Evolutionary conservation across 2,329 filamentous ascomycete genomes (phyloP).

Genomic region (Epichloe elymi): DNA sequence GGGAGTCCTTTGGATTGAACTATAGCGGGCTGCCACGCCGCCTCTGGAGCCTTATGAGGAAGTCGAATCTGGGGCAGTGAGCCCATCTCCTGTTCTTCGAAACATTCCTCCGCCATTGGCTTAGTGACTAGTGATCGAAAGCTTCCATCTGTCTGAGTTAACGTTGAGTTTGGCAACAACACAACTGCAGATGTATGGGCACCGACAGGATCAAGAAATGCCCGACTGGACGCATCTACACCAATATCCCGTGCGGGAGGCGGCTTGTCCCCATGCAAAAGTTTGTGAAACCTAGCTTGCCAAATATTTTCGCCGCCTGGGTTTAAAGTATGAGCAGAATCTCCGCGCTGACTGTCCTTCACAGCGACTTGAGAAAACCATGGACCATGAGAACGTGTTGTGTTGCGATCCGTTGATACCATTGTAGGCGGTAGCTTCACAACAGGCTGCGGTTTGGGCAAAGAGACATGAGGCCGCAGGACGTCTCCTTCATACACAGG

Average conservation of each 20-base stretch:
- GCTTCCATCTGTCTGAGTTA: slow-evolving; percentile 19
- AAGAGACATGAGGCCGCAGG: slow-evolving; percentile 51
- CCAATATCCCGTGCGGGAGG: slow-evolving; percentile 44
- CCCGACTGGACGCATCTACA: slow-evolving; percentile 56
- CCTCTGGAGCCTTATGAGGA: slow-evolving; percentile 48
- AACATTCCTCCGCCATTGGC: slow-evolving; percentile 65
- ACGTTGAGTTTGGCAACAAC: slow-evolving; percentile 39
- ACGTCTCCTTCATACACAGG: slow-evolving; percentile 59
- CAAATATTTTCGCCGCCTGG: slow-evolving; percentile 37
- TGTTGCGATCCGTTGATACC: slow-evolving; percentile 12
- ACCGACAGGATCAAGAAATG: slow-evolving; percentile 44
- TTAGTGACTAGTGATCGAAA: slow-evolving; percentile 42
- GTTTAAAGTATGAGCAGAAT: slow-evolving; percentile 9
- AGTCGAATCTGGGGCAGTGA: slow-evolving; percentile 59
- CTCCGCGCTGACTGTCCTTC: slow-evolving; percentile 17
- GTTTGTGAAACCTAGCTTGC: slow-evolving; percentile 74
- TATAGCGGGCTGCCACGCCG: slow-evolving; percentile 48
- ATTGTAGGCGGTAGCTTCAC: slow-evolving; percentile 63
- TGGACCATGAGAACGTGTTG: slow-evolving; percentile 15
- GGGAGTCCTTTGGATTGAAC: slow-evolving; percentile 42
- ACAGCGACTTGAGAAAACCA: slow-evolving; percentile 23
- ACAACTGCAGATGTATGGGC: slow-evolving; percentile 49
- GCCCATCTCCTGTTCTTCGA: slow-evolving; percentile 69
- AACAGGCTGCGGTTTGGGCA: slow-evolving; percentile 58
- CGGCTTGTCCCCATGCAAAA: slow-evolving; percentile 57